A percentile compares a stretch with the other conserved stretches of the same genome.
Evolutionary conservation across 495 filamentous ascomycete species (phyloP).

Genomic region (Parathielavia appendiculata): DNA sequence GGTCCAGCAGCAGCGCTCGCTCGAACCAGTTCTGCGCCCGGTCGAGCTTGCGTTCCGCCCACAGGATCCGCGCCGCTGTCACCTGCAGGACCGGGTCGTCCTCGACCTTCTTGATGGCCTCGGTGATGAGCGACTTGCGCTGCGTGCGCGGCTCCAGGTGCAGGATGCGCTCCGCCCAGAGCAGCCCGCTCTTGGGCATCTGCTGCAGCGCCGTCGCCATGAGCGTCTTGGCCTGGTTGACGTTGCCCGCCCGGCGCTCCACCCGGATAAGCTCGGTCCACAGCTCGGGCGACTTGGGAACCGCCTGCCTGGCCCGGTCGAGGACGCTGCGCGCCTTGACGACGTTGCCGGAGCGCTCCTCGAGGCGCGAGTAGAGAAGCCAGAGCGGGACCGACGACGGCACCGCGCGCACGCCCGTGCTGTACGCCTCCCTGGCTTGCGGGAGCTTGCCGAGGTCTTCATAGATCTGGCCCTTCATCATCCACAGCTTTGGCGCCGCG

Average conservation of each 20-base stretch:
- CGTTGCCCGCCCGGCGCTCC: constrained; percentile 82
- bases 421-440: constrained; percentile 87
- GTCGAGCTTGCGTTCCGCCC: constrained; percentile 67
- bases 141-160: constrained; percentile 86
- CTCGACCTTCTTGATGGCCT: constrained; percentile 94
- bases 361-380: constrained; percentile 79
- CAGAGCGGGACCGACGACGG: constrained; percentile 79
- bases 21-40: constrained; percentile 95
- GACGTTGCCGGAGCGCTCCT: constrained; percentile 76
- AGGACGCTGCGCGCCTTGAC: constrained; percentile 91
- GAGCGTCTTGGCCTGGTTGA: constrained; percentile 73
- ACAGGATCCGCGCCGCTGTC: constrained; percentile 52
- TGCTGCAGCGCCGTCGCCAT: constrained; percentile 93
- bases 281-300: constrained; percentile 77
- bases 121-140: constrained; percentile 80
- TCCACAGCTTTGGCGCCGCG: constrained; percentile 82
- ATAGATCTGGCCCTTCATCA: constrained; percentile 99
- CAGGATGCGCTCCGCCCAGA: constrained; percentile 94
- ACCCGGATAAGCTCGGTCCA: constrained; percentile 91
- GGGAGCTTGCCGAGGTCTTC: constrained; percentile 68
- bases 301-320: constrained; percentile 78
- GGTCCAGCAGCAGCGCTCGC: constrained; percentile 81
- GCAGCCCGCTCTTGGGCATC: constrained; percentile 77
- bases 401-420: constrained; percentile 80
- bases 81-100: constrained; percentile 80